A percentile compares a stretch with the other conserved stretches of the same genome.
Evolutionary conservation across 768 basidiomycete species (phyloP).

Genomic region (Boletellus sp.): DNA sequence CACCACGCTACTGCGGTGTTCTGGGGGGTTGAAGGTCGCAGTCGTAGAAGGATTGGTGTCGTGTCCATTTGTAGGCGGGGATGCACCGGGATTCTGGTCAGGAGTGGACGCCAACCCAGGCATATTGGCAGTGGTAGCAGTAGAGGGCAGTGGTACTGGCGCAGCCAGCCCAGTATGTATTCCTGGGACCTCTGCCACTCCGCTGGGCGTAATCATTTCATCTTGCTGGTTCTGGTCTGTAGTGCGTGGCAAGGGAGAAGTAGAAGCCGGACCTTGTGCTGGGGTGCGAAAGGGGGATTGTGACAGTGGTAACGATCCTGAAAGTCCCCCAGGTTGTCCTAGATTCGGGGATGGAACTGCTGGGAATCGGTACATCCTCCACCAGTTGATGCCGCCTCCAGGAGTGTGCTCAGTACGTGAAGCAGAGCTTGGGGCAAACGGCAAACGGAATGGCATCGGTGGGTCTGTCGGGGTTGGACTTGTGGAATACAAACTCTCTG

Average conservation of each 20-base stretch:
- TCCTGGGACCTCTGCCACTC: conserved; percentile 10
- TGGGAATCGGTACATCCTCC: conserved; percentile 81
- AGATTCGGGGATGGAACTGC: conserved; percentile 47
- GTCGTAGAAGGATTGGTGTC: conserved; percentile 15
- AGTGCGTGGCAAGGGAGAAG: conserved; percentile 15
- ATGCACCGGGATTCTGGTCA: conserved; percentile 6
- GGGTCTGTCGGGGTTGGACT: conserved; percentile 14
- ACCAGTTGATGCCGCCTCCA: conserved; percentile 65
- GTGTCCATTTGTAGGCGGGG: conserved; percentile 10
- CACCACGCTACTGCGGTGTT: conserved; percentile 44
- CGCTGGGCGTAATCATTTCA: conserved; percentile 17
- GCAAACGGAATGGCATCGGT: conserved; percentile 31
- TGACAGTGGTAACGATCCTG: conserved; percentile 22
- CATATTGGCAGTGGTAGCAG: conserved; percentile 14
- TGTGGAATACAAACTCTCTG: conserved; percentile 1
- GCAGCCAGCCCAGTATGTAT: conserved; percentile 16
- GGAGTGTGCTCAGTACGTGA: conserved; percentile 37
- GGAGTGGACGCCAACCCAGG: conserved; percentile 14
- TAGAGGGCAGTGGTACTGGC: conserved; percentile 5
- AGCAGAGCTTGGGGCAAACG: conserved; percentile 28
- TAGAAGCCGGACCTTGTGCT: conserved; percentile 20
- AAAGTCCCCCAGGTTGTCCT: conserved; percentile 15
- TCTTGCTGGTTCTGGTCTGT: conserved; percentile 18
- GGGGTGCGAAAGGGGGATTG: conserved; percentile 20
- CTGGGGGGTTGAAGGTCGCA: conserved; percentile 17